These are phyloP conservation scores for Roridomyces roridus DNA, from an alignment of 768 basidiomycete genomes.

Conservation along the genomic window DNA sequence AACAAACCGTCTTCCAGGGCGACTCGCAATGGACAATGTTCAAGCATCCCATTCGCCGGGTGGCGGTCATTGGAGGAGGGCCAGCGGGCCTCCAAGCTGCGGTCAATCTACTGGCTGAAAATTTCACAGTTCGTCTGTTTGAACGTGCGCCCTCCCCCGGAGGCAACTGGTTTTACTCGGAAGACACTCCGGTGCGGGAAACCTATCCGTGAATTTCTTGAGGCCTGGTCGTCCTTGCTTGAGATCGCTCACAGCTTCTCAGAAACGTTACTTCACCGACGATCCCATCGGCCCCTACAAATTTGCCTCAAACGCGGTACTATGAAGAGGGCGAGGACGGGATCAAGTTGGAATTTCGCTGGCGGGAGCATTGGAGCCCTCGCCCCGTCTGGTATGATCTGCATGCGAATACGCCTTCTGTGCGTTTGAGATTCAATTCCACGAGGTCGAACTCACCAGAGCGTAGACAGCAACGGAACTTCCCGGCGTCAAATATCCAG, in stretches of 20 bases:
- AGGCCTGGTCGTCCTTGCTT: background rate
- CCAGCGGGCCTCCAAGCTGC: conserved; percentile 25
- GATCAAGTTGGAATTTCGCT: conserved; percentile 16
- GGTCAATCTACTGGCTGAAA: background rate
- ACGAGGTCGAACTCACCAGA: background rate
- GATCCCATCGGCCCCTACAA: background rate
- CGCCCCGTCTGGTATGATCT: conserved; percentile 25
- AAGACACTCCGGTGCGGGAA: conserved; percentile 23
- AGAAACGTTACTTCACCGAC: no score
- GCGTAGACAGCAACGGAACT: conserved; percentile 15
- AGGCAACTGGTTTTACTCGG: conserved; percentile 28
- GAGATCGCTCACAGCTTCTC: no score
- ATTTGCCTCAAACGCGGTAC: conserved; percentile 15
- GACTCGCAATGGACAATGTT: conserved; percentile 10
- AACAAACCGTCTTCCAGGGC: no score
- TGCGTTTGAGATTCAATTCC: background rate
- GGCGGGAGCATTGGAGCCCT: conserved; percentile 28
- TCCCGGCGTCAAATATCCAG: conserved; percentile 19
- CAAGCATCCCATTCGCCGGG: conserved; percentile 1
- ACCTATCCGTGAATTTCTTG: conserved; percentile 25
- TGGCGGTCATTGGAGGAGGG: conserved; percentile 19
- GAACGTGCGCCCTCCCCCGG: conserved; percentile 28
- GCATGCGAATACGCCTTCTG: conserved; percentile 23
- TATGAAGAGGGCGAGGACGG: conserved; percentile 25
- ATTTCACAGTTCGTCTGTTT: conserved; percentile 25